These are phyloP conservation scores for Saussurea involucrata DNA, from an alignment of 129 eudicot genomes.

Conservation along the genomic window DNA sequence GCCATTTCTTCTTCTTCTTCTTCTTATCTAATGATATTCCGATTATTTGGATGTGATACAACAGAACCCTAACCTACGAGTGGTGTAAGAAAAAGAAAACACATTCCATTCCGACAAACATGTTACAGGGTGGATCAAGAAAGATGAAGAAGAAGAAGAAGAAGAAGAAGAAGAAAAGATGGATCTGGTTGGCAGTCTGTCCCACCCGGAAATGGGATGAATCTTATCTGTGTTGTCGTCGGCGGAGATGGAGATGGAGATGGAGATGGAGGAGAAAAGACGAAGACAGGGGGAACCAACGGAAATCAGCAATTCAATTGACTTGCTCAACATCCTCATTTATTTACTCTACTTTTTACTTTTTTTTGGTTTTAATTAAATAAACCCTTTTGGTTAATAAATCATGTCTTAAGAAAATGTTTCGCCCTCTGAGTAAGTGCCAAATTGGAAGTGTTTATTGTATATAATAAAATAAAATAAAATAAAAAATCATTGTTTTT, in stretches of 20 bases:
- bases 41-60: not conserved
- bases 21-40: not conserved
- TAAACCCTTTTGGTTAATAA: too few relatives aligned
- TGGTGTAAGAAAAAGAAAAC: not conserved
- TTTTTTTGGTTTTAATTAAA: too few relatives aligned
- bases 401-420: too few relatives aligned
- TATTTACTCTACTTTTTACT: not conserved
- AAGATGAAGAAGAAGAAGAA: not conserved
- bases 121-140: not conserved
- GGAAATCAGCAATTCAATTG: not conserved
- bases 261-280: not conserved
- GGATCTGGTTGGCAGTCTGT: not conserved
- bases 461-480: too few relatives aligned
- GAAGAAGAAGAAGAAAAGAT: not conserved
- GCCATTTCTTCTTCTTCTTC: constrained; percentile 33
- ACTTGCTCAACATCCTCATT: not conserved
- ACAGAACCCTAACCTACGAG: not conserved
- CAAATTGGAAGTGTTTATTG: too few relatives aligned
- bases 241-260: too few relatives aligned
- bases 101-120: not conserved
- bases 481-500: too few relatives aligned
- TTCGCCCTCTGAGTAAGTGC: too few relatives aligned
- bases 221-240: not conserved
- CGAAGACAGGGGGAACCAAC: not conserved
- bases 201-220: not conserved